Percentiles rank a stretch among this genome's conserved stretches.
Conservation (phyloP, 768 basidiomycete species). For the Lactarius deliciosus region DNA sequence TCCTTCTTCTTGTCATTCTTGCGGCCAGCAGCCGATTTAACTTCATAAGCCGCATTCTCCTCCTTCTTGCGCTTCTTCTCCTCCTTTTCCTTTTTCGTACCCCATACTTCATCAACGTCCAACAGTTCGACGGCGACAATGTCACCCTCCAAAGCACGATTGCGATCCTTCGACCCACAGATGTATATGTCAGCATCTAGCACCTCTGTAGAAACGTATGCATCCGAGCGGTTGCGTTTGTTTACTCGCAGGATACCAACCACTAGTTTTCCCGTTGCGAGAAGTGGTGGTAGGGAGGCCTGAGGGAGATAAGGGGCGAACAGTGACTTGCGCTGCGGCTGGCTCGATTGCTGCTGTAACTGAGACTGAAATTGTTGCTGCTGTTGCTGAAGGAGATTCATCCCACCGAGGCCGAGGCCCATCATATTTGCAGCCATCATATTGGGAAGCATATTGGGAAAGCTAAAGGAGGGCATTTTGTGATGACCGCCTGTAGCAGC, state of each 20-base stretch:
- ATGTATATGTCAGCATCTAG: constrained; percentile 99
- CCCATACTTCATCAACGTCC: constrained; percentile 97
- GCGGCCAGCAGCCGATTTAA: constrained; percentile 67
- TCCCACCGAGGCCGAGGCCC: constrained; percentile 80
- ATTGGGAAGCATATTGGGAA: constrained; percentile 97
- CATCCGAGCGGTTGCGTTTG: constrained; percentile 97
- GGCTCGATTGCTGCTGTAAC: constrained; percentile 86
- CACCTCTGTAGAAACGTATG: constrained; percentile 97
- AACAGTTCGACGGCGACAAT: constrained; percentile 97
- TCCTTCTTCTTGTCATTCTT: constrained; percentile 99
- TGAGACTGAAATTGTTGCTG: constrained; percentile 96
- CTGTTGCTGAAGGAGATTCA: constrained; percentile 87
- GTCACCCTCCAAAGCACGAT: constrained; percentile 96
- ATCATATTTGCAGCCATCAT: constrained; percentile 98
- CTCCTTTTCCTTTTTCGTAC: constrained; percentile 99
- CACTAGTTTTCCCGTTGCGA: constrained; percentile 96
- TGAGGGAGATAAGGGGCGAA: constrained; percentile 99
- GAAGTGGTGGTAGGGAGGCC: constrained; percentile 92
- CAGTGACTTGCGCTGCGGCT: constrained; percentile 95
- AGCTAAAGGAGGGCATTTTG: constrained; percentile 97
- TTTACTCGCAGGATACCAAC: constrained; percentile 97
- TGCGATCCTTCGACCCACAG: constrained; percentile 97
- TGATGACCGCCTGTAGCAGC: constrained; percentile 92
- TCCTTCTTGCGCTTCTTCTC: constrained; percentile 99
- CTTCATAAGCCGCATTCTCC: constrained; percentile 94